phyloP scores from a whole-genome alignment of 2,329 filamentous ascomycete genomes.

The Beauveria sp. region DNA sequence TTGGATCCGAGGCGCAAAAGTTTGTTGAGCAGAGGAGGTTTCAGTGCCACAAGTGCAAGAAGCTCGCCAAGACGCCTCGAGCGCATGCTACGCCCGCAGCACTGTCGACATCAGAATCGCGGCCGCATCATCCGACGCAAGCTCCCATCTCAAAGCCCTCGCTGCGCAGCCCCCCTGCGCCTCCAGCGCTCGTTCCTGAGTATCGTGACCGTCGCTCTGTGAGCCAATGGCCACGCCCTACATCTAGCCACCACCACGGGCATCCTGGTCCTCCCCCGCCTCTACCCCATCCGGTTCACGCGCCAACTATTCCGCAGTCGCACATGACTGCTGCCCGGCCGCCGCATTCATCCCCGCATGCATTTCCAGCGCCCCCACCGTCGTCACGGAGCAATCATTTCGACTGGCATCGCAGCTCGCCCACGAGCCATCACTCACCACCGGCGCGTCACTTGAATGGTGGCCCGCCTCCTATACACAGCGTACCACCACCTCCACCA shows the following conservation, averaged over 20 bases:
- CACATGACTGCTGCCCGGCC: slow-evolving; percentile 19
- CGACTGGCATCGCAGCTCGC: slow-evolving; percentile 21
- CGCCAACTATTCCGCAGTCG: neutral
- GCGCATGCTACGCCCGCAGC: slow-evolving; percentile 19
- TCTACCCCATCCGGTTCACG: slow-evolving; percentile 11
- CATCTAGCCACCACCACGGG: slow-evolving; percentile 7
- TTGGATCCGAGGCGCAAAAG: slow-evolving; percentile 50
- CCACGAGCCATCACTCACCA: slow-evolving; percentile 44
- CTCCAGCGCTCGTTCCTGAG: slow-evolving; percentile 15
- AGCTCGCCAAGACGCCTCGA: slow-evolving; percentile 40
- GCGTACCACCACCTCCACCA: slow-evolving; percentile 18
- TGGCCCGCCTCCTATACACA: slow-evolving; percentile 28
- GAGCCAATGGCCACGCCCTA: slow-evolving; percentile 14
- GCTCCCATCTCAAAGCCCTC: slow-evolving; percentile 15
- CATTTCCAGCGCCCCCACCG: slow-evolving; percentile 30
- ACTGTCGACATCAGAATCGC: slow-evolving; percentile 7
- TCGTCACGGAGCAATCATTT: neutral
- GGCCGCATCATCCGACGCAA: slow-evolving; percentile 6
- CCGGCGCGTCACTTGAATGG: slow-evolving; percentile 44
- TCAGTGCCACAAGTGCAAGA: slow-evolving; percentile 71
- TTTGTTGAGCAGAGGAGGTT: slow-evolving; percentile 54
- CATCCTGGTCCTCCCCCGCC: slow-evolving; percentile 10
- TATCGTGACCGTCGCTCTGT: slow-evolving; percentile 20
- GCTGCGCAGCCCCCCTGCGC: slow-evolving; percentile 22
- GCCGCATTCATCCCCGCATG: slow-evolving; percentile 28